Evolutionary conservation across 2,329 filamentous ascomycete species (phyloP).

Genomic region (Fusarium torulosum): DNA sequence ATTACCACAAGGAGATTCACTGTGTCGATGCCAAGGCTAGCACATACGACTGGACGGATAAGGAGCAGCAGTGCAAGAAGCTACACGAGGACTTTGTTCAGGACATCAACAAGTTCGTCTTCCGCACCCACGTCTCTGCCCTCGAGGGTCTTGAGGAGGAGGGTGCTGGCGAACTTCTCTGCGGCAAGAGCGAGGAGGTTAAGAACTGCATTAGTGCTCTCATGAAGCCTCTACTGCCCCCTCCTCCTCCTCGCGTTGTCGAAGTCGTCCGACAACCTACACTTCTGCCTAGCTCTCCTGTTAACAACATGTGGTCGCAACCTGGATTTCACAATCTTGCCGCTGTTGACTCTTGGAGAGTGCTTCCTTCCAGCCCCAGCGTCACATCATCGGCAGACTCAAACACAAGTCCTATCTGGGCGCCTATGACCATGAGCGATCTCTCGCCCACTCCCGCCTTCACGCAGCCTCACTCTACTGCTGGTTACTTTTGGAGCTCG

Average conservation of each 20-base stretch:
- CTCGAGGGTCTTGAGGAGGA: constrained; percentile 97
- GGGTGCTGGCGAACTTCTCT: constrained; percentile 91
- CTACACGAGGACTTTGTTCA: constrained; percentile 97
- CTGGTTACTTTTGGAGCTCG: constrained; percentile 82
- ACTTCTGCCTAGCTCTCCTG: constrained; percentile 85
- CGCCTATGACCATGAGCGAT: constrained; percentile 80
- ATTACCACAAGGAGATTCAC: constrained; percentile 97
- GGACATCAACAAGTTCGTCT: constrained; percentile 97
- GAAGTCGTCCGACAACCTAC: constrained; percentile 90
- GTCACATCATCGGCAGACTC: constrained; percentile 81
- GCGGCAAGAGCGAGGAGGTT: constrained; percentile 92
- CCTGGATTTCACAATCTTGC: constrained; percentile 73
- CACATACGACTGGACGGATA: constrained; percentile 96
- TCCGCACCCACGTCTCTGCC: constrained; percentile 86
- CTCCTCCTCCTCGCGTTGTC: constrained; percentile 88
- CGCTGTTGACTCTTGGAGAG: constrained; percentile 86
- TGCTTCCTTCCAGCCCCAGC: constrained; percentile 89
- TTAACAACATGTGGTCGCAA: constrained; percentile 85
- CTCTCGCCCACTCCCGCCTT: constrained; percentile 84
- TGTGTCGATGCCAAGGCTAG: constrained; percentile 89
- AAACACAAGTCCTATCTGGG: constrained; percentile 79
- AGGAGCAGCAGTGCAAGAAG: constrained; percentile 96
- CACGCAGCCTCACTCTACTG: constrained; percentile 78
- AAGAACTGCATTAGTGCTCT: constrained; percentile 86
- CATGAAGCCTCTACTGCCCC: constrained; percentile 87